Percentiles rank a stretch among this genome's conserved stretches.
Evolutionary conservation across 306 rosid genomes (phyloP).

Genomic region (Dalbergia oliveri): DNA sequence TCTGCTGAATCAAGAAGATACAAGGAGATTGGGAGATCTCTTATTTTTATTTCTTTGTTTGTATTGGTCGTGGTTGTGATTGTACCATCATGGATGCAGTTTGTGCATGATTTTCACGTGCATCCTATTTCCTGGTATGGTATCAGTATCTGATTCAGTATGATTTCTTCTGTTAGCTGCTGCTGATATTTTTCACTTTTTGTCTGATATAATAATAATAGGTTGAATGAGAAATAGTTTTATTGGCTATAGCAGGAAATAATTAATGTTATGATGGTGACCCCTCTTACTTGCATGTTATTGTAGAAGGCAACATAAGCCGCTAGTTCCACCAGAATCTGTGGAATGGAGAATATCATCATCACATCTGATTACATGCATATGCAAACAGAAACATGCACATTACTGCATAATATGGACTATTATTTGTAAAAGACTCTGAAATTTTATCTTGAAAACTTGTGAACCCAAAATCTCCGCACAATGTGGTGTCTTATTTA

Average conservation of each 20-base stretch:
- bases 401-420: background rate
- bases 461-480: background rate
- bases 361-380: conserved; percentile 15
- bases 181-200: conserved; percentile 29
- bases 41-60: conserved; percentile 67
- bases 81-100: conserved; percentile 85
- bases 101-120: conserved; percentile 73
- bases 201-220: conserved; percentile 37
- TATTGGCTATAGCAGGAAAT: conserved; percentile 20
- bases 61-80: conserved; percentile 72
- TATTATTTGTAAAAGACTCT: background rate
- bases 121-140: conserved; percentile 87
- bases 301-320: conserved; percentile 14
- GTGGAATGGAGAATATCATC: conserved; percentile 26
- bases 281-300: conserved; percentile 30
- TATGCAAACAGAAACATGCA: conserved; percentile 4
- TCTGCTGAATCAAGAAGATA: conserved; percentile 60
- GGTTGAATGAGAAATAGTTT: conserved; percentile 43
- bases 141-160: conserved; percentile 34
- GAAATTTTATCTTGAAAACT: conserved; percentile 11
- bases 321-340: conserved; percentile 24
- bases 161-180: conserved; percentile 36
- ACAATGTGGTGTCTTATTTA: conserved; percentile 2
- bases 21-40: conserved; percentile 67
- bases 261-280: conserved; percentile 6